Base-by-base conservation (phyloP, 2,329 filamentous ascomycete species). In the Colletotrichum simmondsii region DNA sequence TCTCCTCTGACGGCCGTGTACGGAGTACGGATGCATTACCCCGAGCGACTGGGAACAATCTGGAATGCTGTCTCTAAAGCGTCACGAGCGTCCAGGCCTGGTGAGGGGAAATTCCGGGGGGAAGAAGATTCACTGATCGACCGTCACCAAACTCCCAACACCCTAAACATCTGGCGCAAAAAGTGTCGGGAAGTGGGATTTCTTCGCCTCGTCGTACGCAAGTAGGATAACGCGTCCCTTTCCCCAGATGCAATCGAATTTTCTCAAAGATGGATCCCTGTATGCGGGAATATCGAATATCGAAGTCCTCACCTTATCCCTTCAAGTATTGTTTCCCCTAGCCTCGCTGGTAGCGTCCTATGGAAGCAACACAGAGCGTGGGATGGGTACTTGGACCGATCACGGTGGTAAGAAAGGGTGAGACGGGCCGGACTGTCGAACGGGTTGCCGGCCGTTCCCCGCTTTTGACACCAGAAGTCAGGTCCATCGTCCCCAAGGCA, bases 361-460 rank as follows among this genome's bases (percentile, higher is more conserved):
- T 32, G n/a, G 42, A n/a, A 11, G 6, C 7, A 49, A 49, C 19
- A 68, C 42, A 37, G 46, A 42, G 65, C 53, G 52, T 64, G 53
- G 58, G 14, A 68, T 52, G 22, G 67, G 37, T 42, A 42, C 60
- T 65, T 72, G 56, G 42, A 28, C 60, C 56, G 66, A 72, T 70
- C 65, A 56, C 49, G 60, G 70, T 70, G 54, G 66, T 57, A 35
- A n/a, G 61, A 37, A 42, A 37, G 8, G 37, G 54, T 61, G 60
- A 64, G 65, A 65, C 54, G 60, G 61, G 66, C 56, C 56, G 60
- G 57, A 16, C 12, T 42, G 53, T 69, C 46, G 61, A 61, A 49
- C 71, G 71, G 42, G 65, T 73, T 73, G 28, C 71, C 60, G 71
- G 60, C 30, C 28, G 66, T 49, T 49, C 60, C 54, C 71, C 71